Evolutionary conservation across 2,329 filamentous ascomycete genomes (phyloP).

Genomic region (Aspergillus brunneoviolaceus): DNA sequence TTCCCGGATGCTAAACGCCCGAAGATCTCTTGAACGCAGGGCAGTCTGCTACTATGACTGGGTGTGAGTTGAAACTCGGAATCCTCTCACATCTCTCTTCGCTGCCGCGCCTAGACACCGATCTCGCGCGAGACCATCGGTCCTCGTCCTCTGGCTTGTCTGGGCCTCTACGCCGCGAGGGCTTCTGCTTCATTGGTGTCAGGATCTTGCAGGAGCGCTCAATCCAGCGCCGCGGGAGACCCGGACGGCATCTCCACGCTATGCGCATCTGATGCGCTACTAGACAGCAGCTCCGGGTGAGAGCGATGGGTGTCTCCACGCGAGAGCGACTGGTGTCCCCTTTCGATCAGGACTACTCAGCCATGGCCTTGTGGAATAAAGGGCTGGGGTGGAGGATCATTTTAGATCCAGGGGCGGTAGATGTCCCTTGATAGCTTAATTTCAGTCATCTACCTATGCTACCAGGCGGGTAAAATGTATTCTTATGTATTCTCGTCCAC

Average conservation of each 20-base stretch:
- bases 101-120: too few species aligned
- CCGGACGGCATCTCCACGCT: neutral
- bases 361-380: too few species aligned
- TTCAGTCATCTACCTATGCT: too few species aligned
- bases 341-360: too few species aligned
- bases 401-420: too few species aligned
- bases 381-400: too few species aligned
- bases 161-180: neutral
- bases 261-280: neutral
- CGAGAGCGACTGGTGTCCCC: too few species aligned
- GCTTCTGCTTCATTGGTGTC: neutral
- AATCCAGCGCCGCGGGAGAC: neutral
- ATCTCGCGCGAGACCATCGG: neutral
- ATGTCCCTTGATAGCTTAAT: too few species aligned
- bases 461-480: too few species aligned
- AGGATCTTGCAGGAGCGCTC: neutral
- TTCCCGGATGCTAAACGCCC: conserved; percentile 37
- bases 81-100: neutral
- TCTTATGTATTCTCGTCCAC: too few species aligned
- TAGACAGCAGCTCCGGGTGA: neutral
- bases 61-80: neutral
- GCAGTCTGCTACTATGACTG: neutral
- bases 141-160: neutral
- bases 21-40: conserved; percentile 29
- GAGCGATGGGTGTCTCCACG: too few species aligned